phyloP scores from a whole-genome alignment of 1,284 basidiomycete species.

The Trichosporon inkin region DNA sequence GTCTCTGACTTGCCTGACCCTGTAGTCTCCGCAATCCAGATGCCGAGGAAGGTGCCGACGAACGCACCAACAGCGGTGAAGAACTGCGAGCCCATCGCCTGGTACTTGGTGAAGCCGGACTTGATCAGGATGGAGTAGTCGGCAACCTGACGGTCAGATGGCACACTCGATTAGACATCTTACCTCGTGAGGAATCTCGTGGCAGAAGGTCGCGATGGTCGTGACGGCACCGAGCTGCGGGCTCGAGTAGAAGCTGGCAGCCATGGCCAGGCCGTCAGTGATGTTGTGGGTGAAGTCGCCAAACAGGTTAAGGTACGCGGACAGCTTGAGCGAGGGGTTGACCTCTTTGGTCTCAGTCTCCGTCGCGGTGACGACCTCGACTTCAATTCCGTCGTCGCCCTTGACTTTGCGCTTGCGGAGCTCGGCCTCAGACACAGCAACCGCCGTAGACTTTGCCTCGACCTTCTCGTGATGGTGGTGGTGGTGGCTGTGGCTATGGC shows the following conservation, averaged over 20 bases:
- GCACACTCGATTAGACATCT: conserved; percentile 5
- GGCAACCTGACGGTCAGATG: conserved; percentile 58
- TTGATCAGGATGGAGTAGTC: conserved; percentile 85
- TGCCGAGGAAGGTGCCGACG: conserved; percentile 84
- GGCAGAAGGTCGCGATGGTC: conserved; percentile 83
- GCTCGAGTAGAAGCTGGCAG: conserved; percentile 82
- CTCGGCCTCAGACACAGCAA: conserved; percentile 24
- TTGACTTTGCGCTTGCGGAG: conserved; percentile 39
- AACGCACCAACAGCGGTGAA: conserved; percentile 83
- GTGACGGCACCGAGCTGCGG: conserved; percentile 84
- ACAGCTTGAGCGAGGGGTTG: conserved; percentile 62
- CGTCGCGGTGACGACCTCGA: conserved; percentile 12
- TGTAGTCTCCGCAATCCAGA: conserved; percentile 62
- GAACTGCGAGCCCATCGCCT: conserved; percentile 87
- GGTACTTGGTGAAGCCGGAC: conserved; percentile 78
- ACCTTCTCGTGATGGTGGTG: conserved; percentile 44
- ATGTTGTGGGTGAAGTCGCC: conserved; percentile 71
- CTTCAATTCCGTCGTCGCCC: conserved; percentile 23
- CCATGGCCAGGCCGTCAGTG: conserved; percentile 78
- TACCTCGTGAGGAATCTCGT: conserved; percentile 79
- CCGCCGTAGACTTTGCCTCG: conserved; percentile 24
- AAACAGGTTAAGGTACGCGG: conserved; percentile 83
- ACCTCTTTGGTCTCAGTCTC: conserved; percentile 30
- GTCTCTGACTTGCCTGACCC: conserved; percentile 41
- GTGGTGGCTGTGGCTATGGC: conserved; percentile 60